A percentile compares a stretch with the other conserved stretches of the same genome.
These are phyloP conservation scores for Magnolia kwangsiensis DNA, from an alignment of 164 flowering plant species.

Conservation along the genomic window DNA sequence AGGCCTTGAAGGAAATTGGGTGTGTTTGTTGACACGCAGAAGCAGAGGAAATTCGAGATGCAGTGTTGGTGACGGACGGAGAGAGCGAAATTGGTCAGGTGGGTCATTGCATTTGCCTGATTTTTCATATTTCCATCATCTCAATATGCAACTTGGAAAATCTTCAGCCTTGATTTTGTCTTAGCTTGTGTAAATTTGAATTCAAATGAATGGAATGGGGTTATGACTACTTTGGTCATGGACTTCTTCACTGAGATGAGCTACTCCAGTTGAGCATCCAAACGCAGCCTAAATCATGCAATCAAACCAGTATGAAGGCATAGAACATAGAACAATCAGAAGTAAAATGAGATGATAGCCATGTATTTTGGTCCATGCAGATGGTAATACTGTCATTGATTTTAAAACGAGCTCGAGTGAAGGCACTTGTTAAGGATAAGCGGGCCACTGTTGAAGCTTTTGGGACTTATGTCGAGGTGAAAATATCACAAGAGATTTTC, in stretches of 20 bases:
- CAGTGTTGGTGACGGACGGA: conserved; percentile 87
- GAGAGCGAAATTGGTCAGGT: conserved; percentile 96
- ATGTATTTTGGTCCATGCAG: conserved; percentile 32
- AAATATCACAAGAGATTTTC: conserved; percentile 1
- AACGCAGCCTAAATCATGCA: no score
- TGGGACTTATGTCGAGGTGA: conserved; percentile 92
- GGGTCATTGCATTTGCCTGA: conserved; percentile 10
- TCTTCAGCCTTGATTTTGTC: no score
- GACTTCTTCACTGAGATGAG: no score
- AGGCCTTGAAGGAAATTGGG: conserved; percentile 1
- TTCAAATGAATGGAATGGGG: no score
- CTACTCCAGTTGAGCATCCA: no score
- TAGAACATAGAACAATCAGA: no score
- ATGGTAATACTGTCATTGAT: conserved; percentile 83
- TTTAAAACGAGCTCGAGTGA: conserved; percentile 70
- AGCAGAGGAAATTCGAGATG: conserved; percentile 67
- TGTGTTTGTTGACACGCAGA: conserved; percentile 27
- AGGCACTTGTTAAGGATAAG: conserved; percentile 81
- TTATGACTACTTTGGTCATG: no score
- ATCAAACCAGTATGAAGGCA: no score
- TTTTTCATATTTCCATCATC: not conserved
- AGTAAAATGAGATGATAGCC: not conserved
- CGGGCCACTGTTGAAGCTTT: conserved; percentile 79
- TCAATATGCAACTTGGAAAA: no score
- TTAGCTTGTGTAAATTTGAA: no score